Evolutionary conservation across 2,329 filamentous ascomycete genomes (phyloP), one percentile per base, ranked within the genome.

Genomic region (Cucurbitaria berberidis): DNA sequence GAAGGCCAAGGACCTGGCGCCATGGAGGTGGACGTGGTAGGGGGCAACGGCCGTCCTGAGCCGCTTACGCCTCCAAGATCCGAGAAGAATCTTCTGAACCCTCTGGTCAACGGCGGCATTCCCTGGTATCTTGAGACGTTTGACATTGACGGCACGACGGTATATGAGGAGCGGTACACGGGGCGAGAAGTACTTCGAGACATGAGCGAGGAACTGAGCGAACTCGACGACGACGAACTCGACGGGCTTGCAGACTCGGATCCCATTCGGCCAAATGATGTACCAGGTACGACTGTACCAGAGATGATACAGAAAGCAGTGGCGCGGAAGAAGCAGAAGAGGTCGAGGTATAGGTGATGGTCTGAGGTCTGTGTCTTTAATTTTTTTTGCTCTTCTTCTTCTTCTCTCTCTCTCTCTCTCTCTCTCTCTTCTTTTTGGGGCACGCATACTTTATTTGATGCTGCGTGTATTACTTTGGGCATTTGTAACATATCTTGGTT

Each of bases 151-250:
- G 93, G 92, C 51, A 96, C 91, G 0, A 93, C 89, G 0, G 85
- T 93, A 9, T 81, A 90, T 49, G 88, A 76, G 29, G 89, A 93
- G 74, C 82, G 86, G 46, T 91, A 87, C 81, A 86, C 84, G 0
- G 90, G 88, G 1, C 83, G 87, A 29, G 89, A 93, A 49, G 86
- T 89, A n/a, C 78, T 86, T 61, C 81, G 86, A 26, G 84, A 82
- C 13, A 86, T 93, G 74, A 96, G 90, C 66, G 93, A 96, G 74
- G 90, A 93, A 63, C 81, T 97, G 19, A 96, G 90, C 51, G 93
- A 97, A 69, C 86, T 97, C 71, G 93, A 96, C 65, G 93, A 97
- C 60, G 92, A 96, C 45, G 91, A 93, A 76, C 80, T 96, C 52
- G 87, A 90, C 66, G 90, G 89, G 16, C 64, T 76, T 22, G 73